Evolutionary conservation across 2,329 filamentous ascomycete genomes (phyloP).

Genomic region (Aspergillus clavatus): DNA sequence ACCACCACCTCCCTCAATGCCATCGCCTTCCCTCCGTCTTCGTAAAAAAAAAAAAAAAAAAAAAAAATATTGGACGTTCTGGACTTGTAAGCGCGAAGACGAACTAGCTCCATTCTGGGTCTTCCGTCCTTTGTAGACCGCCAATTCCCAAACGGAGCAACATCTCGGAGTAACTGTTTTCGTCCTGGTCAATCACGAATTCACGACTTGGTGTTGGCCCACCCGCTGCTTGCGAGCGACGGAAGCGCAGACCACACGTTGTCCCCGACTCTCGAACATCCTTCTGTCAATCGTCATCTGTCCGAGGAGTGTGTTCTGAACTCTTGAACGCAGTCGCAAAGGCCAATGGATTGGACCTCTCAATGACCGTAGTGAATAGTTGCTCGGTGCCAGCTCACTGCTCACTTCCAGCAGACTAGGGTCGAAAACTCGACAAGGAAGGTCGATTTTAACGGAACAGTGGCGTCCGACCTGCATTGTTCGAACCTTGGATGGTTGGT

Average conservation of each 20-base stretch:
- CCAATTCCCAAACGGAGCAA: neutral
- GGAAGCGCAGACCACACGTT: constrained; percentile 5
- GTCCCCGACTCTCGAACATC: neutral
- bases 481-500: neutral
- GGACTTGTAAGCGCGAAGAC: no score
- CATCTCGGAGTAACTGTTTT: neutral
- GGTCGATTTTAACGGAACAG: neutral
- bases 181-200: neutral
- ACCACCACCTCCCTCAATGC: no score
- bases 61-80: no score
- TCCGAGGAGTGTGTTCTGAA: no score
- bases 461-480: neutral
- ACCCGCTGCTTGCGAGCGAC: neutral
- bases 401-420: neutral
- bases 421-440: neutral
- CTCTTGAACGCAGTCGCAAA: no score
- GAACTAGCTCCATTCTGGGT: no score
- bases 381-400: no score
- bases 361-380: no score
- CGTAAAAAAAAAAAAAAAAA: no score
- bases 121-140: neutral
- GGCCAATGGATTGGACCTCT: no score
- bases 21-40: no score
- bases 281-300: neutral
- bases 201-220: no score